These are phyloP conservation scores for Fusarium keratoplasticum DNA, from an alignment of 2,329 filamentous ascomycete genomes.

Conservation along the genomic window DNA sequence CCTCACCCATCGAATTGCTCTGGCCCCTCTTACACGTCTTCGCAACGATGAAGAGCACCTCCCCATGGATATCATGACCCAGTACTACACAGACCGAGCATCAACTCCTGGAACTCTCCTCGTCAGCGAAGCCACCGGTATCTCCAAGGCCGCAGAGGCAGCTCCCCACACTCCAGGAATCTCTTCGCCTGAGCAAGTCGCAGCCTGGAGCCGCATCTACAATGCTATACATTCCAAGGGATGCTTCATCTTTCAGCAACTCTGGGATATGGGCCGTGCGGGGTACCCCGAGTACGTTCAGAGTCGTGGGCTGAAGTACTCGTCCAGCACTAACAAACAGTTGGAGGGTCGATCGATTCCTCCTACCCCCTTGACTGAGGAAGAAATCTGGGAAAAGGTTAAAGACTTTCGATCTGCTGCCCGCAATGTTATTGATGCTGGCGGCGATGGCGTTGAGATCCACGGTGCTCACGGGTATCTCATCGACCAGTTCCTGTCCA, in stretches of 20 bases:
- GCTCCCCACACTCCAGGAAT: conserved; percentile 65
- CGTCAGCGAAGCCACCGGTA: conserved; percentile 60
- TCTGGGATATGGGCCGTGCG: conserved; percentile 73
- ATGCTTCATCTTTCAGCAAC: conserved; percentile 70
- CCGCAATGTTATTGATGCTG: conserved; percentile 68
- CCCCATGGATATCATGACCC: conserved; percentile 45
- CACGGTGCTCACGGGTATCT: conserved; percentile 71
- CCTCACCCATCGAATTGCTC: conserved; percentile 59
- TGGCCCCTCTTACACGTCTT: conserved; percentile 68
- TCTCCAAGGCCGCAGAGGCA: conserved; percentile 44
- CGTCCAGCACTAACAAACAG: conserved; percentile 38
- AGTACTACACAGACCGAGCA: conserved; percentile 60
- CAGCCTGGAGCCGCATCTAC: conserved; percentile 70
- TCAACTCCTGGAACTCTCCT: conserved; percentile 56
- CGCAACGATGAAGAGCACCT: conserved; percentile 56
- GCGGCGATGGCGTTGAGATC: conserved; percentile 77
- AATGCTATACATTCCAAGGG: conserved; percentile 73
- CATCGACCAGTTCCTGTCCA: conserved; percentile 71
- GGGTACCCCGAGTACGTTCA: conserved; percentile 28
- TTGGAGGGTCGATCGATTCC: conserved; percentile 37
- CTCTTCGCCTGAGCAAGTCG: conserved; percentile 66
- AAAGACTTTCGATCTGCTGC: conserved; percentile 67
- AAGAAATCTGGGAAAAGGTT: conserved; percentile 75
- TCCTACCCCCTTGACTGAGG: conserved; percentile 61
- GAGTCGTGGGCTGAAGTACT: conserved; percentile 43